Conservation (phyloP, 257 asterid species). For the Paraleonurus japonicus region DNA sequence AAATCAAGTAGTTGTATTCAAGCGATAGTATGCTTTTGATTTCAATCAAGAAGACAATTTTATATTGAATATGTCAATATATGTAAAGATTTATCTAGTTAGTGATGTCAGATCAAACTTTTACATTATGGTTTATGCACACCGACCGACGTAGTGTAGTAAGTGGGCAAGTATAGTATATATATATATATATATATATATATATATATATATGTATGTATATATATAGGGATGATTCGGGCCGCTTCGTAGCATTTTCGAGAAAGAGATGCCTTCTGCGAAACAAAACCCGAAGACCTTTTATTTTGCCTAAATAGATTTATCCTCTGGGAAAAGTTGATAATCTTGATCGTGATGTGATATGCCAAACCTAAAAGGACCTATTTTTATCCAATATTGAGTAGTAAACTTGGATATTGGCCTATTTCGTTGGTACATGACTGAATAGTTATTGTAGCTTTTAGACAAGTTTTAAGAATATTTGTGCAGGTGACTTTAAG, state of each 20-base stretch:
- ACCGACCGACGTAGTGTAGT: background rate
- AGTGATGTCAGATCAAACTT: constrained; percentile 3
- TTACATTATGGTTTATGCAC: background rate
- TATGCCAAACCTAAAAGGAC: background rate
- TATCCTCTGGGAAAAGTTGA: background rate
- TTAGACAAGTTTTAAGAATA: background rate
- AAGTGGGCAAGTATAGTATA: background rate
- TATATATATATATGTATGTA: too few relatives aligned
- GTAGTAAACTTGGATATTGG: background rate
- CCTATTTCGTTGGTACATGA: background rate
- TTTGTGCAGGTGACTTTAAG: background rate
- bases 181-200: too few relatives aligned
- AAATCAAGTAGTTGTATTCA: background rate
- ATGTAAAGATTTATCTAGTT: background rate
- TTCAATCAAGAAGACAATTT: background rate
- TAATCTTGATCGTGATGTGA: background rate
- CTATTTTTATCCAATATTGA: background rate
- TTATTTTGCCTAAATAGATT: background rate
- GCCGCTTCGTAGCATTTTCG: background rate
- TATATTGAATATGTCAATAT: background rate
- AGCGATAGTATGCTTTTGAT: background rate
- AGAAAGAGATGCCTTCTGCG: background rate
- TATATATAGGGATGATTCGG: background rate
- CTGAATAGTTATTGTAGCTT: background rate
- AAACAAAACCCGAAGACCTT: background rate